Conservation (phyloP, 345 rosid species). For the Kandelia obovata region DNA sequence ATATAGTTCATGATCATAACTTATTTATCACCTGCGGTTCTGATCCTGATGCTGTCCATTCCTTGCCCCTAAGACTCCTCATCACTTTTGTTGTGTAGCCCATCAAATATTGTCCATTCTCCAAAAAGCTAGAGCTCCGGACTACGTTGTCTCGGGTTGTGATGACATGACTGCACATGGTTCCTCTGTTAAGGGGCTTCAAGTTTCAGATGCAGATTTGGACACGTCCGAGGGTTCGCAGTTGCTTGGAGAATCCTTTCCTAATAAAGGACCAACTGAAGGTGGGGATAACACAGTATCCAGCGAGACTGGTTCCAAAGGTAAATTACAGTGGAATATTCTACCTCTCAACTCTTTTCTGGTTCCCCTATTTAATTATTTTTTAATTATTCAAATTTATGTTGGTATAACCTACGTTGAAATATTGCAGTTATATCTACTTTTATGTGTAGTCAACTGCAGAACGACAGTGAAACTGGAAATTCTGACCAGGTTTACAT, state of each 20-base stretch:
- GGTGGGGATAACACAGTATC: constrained; percentile 5
- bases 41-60: neutral
- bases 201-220: constrained; percentile 25
- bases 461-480: constrained; percentile 19
- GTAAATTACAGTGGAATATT: constrained; percentile 18
- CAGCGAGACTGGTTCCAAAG: constrained; percentile 12
- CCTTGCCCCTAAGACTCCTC: constrained; percentile 9
- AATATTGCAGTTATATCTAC: constrained; percentile 28
- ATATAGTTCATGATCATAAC: neutral
- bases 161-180: constrained; percentile 13
- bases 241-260: neutral
- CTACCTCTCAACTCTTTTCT: neutral
- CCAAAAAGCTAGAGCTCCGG: constrained; percentile 36
- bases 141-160: constrained; percentile 22
- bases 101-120: constrained; percentile 63
- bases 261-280: constrained; percentile 26
- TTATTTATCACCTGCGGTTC: neutral
- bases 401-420: neutral
- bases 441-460: constrained; percentile 14
- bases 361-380: neutral
- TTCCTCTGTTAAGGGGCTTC: constrained; percentile 26
- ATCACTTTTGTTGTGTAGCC: constrained; percentile 37
- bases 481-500: constrained; percentile 30
- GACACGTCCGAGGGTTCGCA: constrained; percentile 8
- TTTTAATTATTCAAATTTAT: neutral